phyloP scores from a whole-genome alignment of 108 stramenopile species.

The Mediolabrus comicus region DNA sequence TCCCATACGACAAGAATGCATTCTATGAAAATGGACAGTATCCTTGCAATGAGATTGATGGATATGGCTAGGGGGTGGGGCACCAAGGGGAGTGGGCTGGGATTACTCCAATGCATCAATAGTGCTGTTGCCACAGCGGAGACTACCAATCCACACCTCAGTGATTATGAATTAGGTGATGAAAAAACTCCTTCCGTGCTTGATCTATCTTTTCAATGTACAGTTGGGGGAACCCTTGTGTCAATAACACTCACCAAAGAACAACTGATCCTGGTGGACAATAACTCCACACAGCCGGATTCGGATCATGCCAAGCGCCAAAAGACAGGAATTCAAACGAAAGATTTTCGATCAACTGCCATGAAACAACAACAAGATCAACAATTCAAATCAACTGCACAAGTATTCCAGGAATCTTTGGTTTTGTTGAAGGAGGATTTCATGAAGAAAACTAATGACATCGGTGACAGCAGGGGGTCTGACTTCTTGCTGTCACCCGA shows the following conservation, averaged over 20 bases:
- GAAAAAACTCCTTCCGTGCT: background rate
- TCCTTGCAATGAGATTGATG: conserved; percentile 65
- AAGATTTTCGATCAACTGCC: background rate
- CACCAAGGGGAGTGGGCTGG: conserved; percentile 72
- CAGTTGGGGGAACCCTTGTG: background rate
- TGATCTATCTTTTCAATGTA: background rate
- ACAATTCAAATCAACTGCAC: conserved; percentile 45
- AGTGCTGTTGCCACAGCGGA: background rate
- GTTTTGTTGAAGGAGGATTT: conserved; percentile 12
- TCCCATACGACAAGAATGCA: conserved; percentile 72
- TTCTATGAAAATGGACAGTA: conserved; percentile 9
- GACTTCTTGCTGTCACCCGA: conserved; percentile 50
- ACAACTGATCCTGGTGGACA: background rate
- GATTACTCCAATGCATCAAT: conserved; percentile 62
- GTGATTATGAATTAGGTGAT: background rate
- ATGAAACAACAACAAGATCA: background rate
- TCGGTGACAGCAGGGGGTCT: background rate
- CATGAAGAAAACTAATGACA: background rate
- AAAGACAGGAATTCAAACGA: conserved; percentile 2
- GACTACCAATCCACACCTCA: background rate
- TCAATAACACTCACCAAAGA: background rate
- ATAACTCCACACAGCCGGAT: background rate
- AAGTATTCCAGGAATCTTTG: conserved; percentile 38
- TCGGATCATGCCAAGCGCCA: conserved; percentile 1
- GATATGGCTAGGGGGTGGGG: conserved; percentile 87